Conservation (phyloP, 192 early-diverging fungal genomes). For the Phlyctochytrium bullatum region DNA sequence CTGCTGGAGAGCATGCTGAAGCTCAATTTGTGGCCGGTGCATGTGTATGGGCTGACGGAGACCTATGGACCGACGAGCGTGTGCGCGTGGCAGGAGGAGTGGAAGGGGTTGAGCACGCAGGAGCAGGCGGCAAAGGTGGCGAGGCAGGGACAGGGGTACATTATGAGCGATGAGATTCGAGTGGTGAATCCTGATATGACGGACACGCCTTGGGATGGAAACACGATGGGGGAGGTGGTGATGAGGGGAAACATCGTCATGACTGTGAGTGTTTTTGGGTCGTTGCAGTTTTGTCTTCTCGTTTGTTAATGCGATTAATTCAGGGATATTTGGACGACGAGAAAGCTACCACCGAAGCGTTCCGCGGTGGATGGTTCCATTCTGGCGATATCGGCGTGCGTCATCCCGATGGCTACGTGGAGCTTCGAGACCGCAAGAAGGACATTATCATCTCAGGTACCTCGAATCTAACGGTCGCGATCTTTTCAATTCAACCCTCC, state of each 20-base stretch:
- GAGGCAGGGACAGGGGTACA: constrained; percentile 50
- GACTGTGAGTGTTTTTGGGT: constrained; percentile 17
- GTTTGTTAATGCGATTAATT: too few relatives aligned
- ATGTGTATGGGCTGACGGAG: constrained; percentile 64
- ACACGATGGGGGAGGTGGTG: constrained; percentile 54
- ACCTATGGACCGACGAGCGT: constrained; percentile 51
- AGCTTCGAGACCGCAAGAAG: constrained; percentile 58
- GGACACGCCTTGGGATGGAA: constrained; percentile 43
- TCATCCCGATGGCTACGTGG: constrained; percentile 57
- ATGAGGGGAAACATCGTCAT: constrained; percentile 57
- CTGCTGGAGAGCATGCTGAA: constrained; percentile 47
- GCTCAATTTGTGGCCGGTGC: constrained; percentile 51
- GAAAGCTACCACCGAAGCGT: constrained; percentile 55
- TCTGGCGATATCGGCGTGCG: constrained; percentile 62
- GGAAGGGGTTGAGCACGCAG: constrained; percentile 25
- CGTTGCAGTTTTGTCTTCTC: background rate
- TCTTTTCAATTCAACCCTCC: constrained; percentile 64
- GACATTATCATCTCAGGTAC: constrained; percentile 57
- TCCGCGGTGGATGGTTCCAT: constrained; percentile 54
- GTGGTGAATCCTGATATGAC: constrained; percentile 38
- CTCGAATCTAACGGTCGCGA: too few relatives aligned
- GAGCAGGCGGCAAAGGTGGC: constrained; percentile 40
- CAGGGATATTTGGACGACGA: constrained; percentile 52
- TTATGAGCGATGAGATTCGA: constrained; percentile 51
- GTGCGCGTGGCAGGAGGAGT: constrained; percentile 35